Percentiles rank a stretch among this genome's conserved stretches.
Conservation (phyloP, 768 basidiomycete species). For the Leucosporidium creatinivorum region DNA sequence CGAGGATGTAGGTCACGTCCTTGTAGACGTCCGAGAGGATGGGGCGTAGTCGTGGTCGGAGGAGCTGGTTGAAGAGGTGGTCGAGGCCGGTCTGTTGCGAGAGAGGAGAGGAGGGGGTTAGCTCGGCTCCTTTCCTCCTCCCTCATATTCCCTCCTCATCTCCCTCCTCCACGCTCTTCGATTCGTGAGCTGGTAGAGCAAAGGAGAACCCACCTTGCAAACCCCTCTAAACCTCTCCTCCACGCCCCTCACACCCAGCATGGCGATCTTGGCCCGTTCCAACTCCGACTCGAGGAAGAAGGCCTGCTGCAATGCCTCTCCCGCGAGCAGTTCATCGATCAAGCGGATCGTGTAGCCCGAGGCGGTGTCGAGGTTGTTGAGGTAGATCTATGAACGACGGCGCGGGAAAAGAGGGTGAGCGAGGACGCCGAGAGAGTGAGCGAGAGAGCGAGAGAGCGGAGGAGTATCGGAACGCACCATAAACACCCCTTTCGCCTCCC, state of each 20-base stretch:
- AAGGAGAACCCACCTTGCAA: conserved; percentile 53
- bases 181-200: neutral
- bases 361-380: conserved; percentile 93
- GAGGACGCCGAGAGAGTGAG: too few species aligned
- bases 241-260: conserved; percentile 19
- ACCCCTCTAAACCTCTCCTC: conserved; percentile 59
- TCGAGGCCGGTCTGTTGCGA: conserved; percentile 61
- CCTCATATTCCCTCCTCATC: too few species aligned
- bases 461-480: conserved; percentile 54
- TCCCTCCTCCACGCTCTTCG: too few species aligned
- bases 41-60: conserved; percentile 76
- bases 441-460: too few species aligned
- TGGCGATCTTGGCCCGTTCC: conserved; percentile 13
- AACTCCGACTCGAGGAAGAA: conserved; percentile 32
- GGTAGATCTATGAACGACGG: conserved; percentile 53
- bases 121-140: neutral
- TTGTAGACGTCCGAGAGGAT: conserved; percentile 82
- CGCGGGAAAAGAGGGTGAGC: neutral
- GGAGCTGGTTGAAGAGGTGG: conserved; percentile 88
- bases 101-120: neutral
- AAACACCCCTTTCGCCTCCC: conserved; percentile 69
- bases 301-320: conserved; percentile 48
- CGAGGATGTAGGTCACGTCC: conserved; percentile 77
- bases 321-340: conserved; percentile 56
- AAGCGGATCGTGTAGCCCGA: conserved; percentile 81